Base-by-base conservation (phyloP, 371 early-diverging fungal genomes). In the Mycotypha africana region DNA sequence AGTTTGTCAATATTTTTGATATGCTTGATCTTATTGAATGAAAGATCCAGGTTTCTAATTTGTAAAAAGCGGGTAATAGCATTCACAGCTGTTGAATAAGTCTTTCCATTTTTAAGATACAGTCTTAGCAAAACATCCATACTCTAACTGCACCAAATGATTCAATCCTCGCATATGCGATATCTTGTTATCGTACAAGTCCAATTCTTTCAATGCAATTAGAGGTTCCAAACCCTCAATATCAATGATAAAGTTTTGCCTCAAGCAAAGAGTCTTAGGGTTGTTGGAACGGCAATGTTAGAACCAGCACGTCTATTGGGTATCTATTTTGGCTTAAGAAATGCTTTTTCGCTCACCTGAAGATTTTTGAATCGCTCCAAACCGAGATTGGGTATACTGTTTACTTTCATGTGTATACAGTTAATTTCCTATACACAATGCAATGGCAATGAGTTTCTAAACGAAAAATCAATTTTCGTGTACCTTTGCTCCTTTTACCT, bases 131-230 rank as follows among this genome's bases (percentile, higher is more conserved):
- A 16, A n/a, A n/a, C n/a, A n/a, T 16, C 42, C 75, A 73, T 72
- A 92, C 87, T 53, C 70, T 36, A 97, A 65, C 26, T 79, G 59
- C 9, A 45, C 51, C 21, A 94, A 60, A 3, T 58, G 38, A 22
- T 76, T 74, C 3, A 95, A 51, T 7, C 83, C 82, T 37, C 85
- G 79, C 15, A 95, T 78, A 38, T 76, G 73, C 14, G 79, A 74
- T 34, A 97, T 85, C 22, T 90, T 85, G 77, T 97, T 97, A 62
- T 97, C 97, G 57, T 97, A 96, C n/a, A 95, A 63, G 49, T 96
- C 97, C 42, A 96, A 65, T 42, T 93, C 95, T 11, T 55, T 58
- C 28, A 96, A 69, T 3, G 56, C 60, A 4, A 53, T 46, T 28
- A 89, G 59, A 2, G 40, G 42, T 9, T 84, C 78, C 6, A 95